Percentiles rank a stretch among this genome's conserved stretches.
Conservation (phyloP, 2,329 filamentous ascomycete species). For the Chaetomium globosum region DNA sequence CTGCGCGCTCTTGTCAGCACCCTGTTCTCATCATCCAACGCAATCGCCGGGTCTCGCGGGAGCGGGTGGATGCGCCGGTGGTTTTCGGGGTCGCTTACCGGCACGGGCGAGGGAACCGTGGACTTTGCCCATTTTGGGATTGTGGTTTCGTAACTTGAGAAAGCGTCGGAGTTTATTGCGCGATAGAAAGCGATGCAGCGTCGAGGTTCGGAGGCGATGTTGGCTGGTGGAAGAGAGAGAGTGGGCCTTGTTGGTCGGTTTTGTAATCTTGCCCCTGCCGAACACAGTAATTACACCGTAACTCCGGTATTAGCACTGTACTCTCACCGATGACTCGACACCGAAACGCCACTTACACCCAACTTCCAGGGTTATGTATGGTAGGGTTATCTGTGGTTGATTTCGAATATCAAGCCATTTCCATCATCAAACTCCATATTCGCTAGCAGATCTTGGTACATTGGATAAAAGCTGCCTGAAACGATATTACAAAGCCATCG, state of each 20-base stretch:
- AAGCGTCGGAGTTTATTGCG: constrained; percentile 1
- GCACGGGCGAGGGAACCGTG: constrained; percentile 93
- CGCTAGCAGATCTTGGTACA: neutral
- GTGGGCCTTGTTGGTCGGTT: constrained; percentile 11
- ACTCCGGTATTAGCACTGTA: neutral
- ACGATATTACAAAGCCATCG: neutral
- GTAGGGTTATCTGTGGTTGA: neutral
- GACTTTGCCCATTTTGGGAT: constrained; percentile 75
- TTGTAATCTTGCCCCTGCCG: neutral
- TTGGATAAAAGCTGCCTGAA: neutral
- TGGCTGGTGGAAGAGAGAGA: neutral
- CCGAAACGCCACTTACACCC: constrained; percentile 1
- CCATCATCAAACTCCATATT: neutral
- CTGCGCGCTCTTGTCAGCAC: constrained; percentile 46
- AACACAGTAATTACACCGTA: neutral
- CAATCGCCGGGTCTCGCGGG: neutral
- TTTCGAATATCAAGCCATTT: neutral
- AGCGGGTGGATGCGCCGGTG: neutral
- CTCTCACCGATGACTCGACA: constrained; percentile 10
- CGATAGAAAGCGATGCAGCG: neutral
- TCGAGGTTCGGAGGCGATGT: neutral
- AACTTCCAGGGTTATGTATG: neutral
- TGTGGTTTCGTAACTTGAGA: constrained; percentile 47
- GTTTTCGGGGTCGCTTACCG: constrained; percentile 43
- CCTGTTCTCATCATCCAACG: neutral